Base-by-base conservation (phyloP, 371 early-diverging fungal species). In the Smittium culicis region DNA sequence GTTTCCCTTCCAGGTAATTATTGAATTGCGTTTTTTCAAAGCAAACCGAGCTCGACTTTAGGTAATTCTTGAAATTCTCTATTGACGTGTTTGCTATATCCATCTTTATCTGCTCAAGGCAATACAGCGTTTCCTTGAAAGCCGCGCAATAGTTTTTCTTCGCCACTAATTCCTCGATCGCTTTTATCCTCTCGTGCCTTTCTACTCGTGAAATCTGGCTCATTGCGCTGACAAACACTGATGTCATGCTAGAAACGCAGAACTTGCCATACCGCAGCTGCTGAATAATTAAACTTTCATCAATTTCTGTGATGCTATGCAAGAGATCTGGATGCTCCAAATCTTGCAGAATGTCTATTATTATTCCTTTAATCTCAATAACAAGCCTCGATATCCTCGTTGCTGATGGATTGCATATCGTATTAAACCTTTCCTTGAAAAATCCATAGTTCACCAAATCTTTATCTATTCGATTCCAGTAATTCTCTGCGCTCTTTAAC, bases 61-160 rank as follows among this genome's bases (percentile, higher is more conserved):
- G 70, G 68, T 74, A 77, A 54, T 68, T 69, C 67, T 77, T 73
- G 65, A 72, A 77, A 67, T 70, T 64, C 54, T 77, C 77, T 34
- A 78, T 77, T 68, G 73, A 68, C 45, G 61, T 55, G 66, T 78
- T 78, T 54, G 78, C 78, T 0, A 74, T 57, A 66, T 78, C 77
- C 45, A 78, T 74, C 65, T 74, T 75, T 68, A 78, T 74, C 31
- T 69, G 67, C 64, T 78, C 78, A 17, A 74, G 66, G 32, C 73
- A 69, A 2, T 71, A 72, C 54, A 75, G 72, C 3, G 70, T 67
- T 29, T 64, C 68, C 8, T 76, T 74, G 31, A 76, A 67, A 8
- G 71, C 77, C 5, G 67, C 71, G 34, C 61, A 71, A 35, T 72
- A 54, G 2, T 77, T 71, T 20, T 73, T 72, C 1, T 72, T 69